Evolutionary conservation across 345 rosid species (phyloP).

Genomic region (Lumnitzera racemosa): DNA sequence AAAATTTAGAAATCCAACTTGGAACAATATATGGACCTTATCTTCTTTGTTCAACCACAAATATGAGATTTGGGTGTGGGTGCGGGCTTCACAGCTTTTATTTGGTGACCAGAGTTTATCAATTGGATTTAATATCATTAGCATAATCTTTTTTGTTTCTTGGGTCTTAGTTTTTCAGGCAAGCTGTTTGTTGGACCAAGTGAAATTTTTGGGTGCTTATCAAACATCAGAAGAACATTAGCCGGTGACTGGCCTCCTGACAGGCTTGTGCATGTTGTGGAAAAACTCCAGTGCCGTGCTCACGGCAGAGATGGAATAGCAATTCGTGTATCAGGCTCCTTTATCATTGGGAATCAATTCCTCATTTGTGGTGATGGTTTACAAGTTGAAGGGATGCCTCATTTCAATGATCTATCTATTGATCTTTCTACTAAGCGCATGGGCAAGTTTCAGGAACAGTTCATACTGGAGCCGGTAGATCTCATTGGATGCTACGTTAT

Average conservation of each 20-base stretch:
- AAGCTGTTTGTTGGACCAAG: conserved; percentile 46
- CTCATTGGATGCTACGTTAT: conserved; percentile 57
- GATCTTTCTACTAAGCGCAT: conserved; percentile 67
- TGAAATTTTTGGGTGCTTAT: conserved; percentile 46
- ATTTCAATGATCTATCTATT: conserved; percentile 71
- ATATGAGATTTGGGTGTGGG: no score
- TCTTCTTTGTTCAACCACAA: no score
- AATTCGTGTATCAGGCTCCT: conserved; percentile 78
- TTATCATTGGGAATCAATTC: conserved; percentile 78
- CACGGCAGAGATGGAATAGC: conserved; percentile 57
- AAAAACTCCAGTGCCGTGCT: conserved; percentile 74
- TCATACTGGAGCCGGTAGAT: conserved; percentile 51
- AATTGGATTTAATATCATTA: neutral
- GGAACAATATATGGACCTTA: no score
- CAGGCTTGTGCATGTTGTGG: conserved; percentile 83
- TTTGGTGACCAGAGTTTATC: neutral
- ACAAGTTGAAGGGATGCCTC: conserved; percentile 85
- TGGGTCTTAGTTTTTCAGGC: conserved; percentile 42
- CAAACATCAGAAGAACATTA: conserved; percentile 62
- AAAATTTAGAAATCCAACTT: no score
- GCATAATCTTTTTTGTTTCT: neutral
- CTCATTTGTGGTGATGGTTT: conserved; percentile 90
- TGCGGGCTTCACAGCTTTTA: neutral
- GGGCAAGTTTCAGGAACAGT: conserved; percentile 87
- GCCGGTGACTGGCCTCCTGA: conserved; percentile 80